A percentile compares a stretch with the other conserved stretches of the same genome.
phyloP scores from a whole-genome alignment of 2,329 filamentous ascomycete genomes.

The Fusarium solani-melongenae region DNA sequence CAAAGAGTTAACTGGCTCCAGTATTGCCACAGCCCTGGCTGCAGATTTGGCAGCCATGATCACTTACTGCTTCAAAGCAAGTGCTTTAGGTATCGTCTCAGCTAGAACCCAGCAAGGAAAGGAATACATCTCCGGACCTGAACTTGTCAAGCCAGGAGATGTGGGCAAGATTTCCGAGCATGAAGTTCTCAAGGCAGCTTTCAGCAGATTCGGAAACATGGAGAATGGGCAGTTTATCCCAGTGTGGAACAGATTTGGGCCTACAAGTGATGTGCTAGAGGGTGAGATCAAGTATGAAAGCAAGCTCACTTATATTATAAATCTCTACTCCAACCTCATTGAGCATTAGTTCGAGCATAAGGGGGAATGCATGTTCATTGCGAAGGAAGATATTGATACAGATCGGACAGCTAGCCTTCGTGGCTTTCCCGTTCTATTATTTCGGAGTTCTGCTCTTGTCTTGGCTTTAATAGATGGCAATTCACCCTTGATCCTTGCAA shows the following conservation, averaged over 20 bases:
- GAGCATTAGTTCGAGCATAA: not conserved
- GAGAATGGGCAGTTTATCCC: not conserved
- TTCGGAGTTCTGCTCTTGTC: no score
- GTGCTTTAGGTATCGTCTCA: not conserved
- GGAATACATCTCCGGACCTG: not conserved
- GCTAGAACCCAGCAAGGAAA: not conserved
- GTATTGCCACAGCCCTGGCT: slow-evolving; percentile 44
- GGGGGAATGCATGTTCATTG: not conserved
- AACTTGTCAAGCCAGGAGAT: not conserved
- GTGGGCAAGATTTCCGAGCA: not conserved
- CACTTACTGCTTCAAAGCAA: slow-evolving; percentile 36
- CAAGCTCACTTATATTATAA: not conserved
- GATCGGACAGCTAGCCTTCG: not conserved
- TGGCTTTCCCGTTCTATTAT: not conserved
- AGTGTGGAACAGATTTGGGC: not conserved
- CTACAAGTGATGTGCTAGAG: not conserved
- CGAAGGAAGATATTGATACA: not conserved
- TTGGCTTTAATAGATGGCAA: no score
- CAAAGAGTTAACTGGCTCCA: slow-evolving; percentile 30
- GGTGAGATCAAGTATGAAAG: not conserved
- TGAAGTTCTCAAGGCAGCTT: not conserved
- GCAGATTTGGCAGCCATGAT: slow-evolving; percentile 45
- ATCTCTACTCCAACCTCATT: not conserved
- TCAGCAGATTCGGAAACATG: not conserved
- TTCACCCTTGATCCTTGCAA: no score